Base-by-base conservation (phyloP, 441 rosid species). In the Populus hybrid region DNA sequence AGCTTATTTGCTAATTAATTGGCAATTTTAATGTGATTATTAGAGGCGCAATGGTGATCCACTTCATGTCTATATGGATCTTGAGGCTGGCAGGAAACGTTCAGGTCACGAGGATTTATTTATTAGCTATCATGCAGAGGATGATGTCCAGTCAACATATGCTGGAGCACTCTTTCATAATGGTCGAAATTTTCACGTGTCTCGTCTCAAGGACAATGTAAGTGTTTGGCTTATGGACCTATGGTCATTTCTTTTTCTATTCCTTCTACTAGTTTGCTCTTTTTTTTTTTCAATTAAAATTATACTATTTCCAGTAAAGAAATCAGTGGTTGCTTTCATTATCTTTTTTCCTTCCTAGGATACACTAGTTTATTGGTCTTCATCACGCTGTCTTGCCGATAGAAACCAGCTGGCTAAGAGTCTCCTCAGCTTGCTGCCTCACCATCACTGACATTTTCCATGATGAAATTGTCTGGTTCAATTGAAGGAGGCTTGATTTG, bases 111-210 rank as follows among this genome's bases (percentile, higher is more conserved):
- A 92, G 81, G 98, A 93, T 84, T 73, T 89, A 78, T 95, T 92
- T 81, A 86, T 95, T 32, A 88, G 94, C 85, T 93, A 95, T 83
- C 98, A 93, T 81, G 93, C 96, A 12, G 78, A 88, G 71, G 98
- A 92, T 66, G 96, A 93, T 79, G 87, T 95, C 72, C 99, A 93
- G 80, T 82, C 96, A 68, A 93, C 93, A 50, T 91, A 95, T 78
- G 99, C 96, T 0, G 96, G 99, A 63, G 87, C 93, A 20, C 91
- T 93, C 76, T 95, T 93, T 82, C 99, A 93, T 71, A 90, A 90
- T 78, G 90, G 88, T 79, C 88, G 98, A 82, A 95, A 93, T 77
- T 91, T 92, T 83, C 88, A 85, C 0, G 85, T 92, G 68, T 93
- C 96, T 65, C 67, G 88, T 75, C 50, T 23, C 16, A 93, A 93